These are phyloP conservation scores for Malassezia caprae DNA, from an alignment of 1,284 basidiomycete genomes.

Conservation along the genomic window DNA sequence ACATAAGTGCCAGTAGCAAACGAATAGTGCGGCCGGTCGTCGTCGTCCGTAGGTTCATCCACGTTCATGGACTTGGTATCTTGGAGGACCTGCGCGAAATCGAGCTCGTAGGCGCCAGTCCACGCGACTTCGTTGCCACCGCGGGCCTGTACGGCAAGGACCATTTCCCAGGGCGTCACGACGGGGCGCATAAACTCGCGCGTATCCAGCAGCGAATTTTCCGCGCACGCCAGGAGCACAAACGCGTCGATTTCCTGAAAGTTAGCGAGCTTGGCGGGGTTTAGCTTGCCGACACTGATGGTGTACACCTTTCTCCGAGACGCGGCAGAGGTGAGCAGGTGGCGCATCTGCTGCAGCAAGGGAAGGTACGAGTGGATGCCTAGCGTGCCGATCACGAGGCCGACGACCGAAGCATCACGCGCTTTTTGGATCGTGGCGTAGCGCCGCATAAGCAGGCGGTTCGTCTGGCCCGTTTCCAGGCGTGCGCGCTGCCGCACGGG, in stretches of 20 bases:
- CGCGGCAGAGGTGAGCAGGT: slow-evolving; percentile 51
- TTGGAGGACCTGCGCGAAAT: slow-evolving; percentile 53
- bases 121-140: slow-evolving; percentile 51
- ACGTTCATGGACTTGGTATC: slow-evolving; percentile 5
- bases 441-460: slow-evolving; percentile 79
- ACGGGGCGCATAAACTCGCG: slow-evolving; percentile 80
- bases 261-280: slow-evolving; percentile 88
- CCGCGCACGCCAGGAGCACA: slow-evolving; percentile 84
- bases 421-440: slow-evolving; percentile 81
- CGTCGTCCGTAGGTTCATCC: slow-evolving; percentile 42
- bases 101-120: slow-evolving; percentile 70
- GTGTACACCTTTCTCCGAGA: slow-evolving; percentile 68
- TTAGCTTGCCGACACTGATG: slow-evolving; percentile 86
- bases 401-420: slow-evolving; percentile 83
- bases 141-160: slow-evolving; percentile 59
- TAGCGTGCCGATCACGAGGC: slow-evolving; percentile 86
- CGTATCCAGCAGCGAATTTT: slow-evolving; percentile 78
- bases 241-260: slow-evolving; percentile 95
- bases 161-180: slow-evolving; percentile 84
- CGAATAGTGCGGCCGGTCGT: slow-evolving; percentile 60
- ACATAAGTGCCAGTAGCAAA: slow-evolving; percentile 77
- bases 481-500: slow-evolving; percentile 53
- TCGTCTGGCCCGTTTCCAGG: slow-evolving; percentile 56
- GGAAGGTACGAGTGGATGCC: slow-evolving; percentile 56
- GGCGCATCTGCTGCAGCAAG: slow-evolving; percentile 25